A percentile compares a stretch with the other conserved stretches of the same genome.
Evolutionary conservation across 306 rosid genomes (phyloP).

Genomic region (Cicer judaicum): DNA sequence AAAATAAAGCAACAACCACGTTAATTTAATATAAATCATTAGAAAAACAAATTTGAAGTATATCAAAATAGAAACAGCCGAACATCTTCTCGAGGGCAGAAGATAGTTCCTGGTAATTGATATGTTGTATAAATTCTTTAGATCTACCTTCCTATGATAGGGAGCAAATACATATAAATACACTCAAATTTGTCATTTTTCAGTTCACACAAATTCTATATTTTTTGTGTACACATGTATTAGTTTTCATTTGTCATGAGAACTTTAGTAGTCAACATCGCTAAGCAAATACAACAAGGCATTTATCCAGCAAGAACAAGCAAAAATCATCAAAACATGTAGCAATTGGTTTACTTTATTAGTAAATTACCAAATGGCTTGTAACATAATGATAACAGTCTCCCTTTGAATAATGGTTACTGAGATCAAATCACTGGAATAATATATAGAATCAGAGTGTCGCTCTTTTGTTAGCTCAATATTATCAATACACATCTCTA

Average conservation of each 20-base stretch:
- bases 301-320: conserved; percentile 10
- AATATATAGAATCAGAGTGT: neutral
- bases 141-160: conserved; percentile 88
- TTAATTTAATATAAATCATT: neutral
- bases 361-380: conserved; percentile 23
- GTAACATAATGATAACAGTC: conserved; percentile 23
- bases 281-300: neutral
- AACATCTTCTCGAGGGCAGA: conserved; percentile 95
- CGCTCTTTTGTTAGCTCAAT: conserved; percentile 3
- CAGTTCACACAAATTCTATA: neutral
- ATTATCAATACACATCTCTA: neutral
- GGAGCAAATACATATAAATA: conserved; percentile 57
- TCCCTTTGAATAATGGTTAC: conserved; percentile 16
- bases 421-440: conserved; percentile 2
- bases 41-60: conserved; percentile 6
- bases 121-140: conserved; percentile 68
- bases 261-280: conserved; percentile 9
- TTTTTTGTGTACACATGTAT: neutral
- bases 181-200: neutral
- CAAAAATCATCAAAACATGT: conserved; percentile 9
- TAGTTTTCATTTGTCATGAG: neutral
- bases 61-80: conserved; percentile 62
- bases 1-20: conserved; percentile 10
- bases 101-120: conserved; percentile 66
- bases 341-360: conserved; percentile 16